These are phyloP conservation scores for Backusella australiensis DNA, from an alignment of 192 early-diverging fungal genomes.

Conservation along the genomic window DNA sequence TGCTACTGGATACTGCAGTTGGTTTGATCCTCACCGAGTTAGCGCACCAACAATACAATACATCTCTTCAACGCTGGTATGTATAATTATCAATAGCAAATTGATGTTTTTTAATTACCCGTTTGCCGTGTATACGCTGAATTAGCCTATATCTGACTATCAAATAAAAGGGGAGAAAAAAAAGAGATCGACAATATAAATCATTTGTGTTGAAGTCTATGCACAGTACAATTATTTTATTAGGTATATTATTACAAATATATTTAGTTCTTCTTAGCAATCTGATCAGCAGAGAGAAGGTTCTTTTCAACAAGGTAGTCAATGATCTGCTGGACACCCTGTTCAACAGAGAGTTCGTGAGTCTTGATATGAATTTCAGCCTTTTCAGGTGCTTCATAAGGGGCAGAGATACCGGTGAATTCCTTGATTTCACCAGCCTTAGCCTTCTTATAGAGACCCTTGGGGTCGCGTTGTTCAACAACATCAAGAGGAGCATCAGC, in stretches of 20 bases:
- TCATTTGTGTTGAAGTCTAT: neutral
- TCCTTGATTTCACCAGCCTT: conserved; percentile 92
- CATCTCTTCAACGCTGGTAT: too few relatives aligned
- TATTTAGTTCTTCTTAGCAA: conserved; percentile 12
- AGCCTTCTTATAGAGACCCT: conserved; percentile 96
- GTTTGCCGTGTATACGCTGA: too few relatives aligned
- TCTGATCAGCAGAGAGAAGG: conserved; percentile 7
- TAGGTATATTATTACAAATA: conserved; percentile 1
- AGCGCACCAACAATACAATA: too few relatives aligned
- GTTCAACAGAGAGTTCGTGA: conserved; percentile 68
- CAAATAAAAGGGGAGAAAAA: neutral
- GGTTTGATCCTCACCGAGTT: too few relatives aligned
- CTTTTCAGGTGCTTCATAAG: conserved; percentile 81
- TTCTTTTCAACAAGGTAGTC: conserved; percentile 29
- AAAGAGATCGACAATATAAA: neutral
- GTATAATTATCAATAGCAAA: too few relatives aligned
- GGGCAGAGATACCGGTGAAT: conserved; percentile 93
- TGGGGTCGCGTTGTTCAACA: conserved; percentile 89
- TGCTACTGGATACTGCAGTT: too few relatives aligned
- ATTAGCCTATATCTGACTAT: too few relatives aligned
- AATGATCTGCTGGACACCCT: conserved; percentile 55
- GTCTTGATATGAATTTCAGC: conserved; percentile 89
- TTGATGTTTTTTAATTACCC: too few relatives aligned
- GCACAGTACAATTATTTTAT: neutral
- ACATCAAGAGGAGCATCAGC: conserved; percentile 86